Conservation (phyloP, 306 rosid species). For the Rubus parviflorus region DNA sequence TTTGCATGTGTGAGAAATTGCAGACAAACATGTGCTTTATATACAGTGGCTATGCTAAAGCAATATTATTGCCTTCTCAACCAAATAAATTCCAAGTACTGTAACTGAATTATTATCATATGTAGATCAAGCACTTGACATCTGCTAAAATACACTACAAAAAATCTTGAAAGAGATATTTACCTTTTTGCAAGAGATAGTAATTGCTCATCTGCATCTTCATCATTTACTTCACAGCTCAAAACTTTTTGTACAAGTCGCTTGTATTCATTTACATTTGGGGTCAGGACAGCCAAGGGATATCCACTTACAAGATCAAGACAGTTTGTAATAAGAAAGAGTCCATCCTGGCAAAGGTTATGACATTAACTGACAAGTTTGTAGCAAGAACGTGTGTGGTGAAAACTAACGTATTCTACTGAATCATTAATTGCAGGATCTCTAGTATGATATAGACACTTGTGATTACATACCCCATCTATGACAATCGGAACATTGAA, state of each 20-base stretch:
- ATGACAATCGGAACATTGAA: constrained; percentile 66
- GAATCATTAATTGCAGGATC: constrained; percentile 14
- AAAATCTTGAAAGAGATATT: constrained; percentile 20
- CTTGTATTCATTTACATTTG: constrained; percentile 83
- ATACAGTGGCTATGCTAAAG: background rate
- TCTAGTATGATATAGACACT: background rate
- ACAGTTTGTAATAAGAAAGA: constrained; percentile 74
- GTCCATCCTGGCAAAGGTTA: constrained; percentile 67
- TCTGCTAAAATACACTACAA: constrained; percentile 1
- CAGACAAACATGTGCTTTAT: background rate
- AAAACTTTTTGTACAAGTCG: constrained; percentile 72
- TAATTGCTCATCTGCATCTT: constrained; percentile 54
- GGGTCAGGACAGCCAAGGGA: constrained; percentile 80
- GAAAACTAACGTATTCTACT: background rate
- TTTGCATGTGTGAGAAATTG: background rate
- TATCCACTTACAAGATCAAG: constrained; percentile 79
- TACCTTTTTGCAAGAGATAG: constrained; percentile 67
- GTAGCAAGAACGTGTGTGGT: constrained; percentile 11
- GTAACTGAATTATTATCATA: background rate
- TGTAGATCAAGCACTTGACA: background rate
- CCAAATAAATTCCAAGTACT: background rate
- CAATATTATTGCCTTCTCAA: background rate
- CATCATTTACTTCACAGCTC: constrained; percentile 56
- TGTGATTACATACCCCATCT: constrained; percentile 70
- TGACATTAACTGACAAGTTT: constrained; percentile 6